Evolutionary conservation across 768 basidiomycete genomes (phyloP).

Genomic region (Pisolithus microcarpus): DNA sequence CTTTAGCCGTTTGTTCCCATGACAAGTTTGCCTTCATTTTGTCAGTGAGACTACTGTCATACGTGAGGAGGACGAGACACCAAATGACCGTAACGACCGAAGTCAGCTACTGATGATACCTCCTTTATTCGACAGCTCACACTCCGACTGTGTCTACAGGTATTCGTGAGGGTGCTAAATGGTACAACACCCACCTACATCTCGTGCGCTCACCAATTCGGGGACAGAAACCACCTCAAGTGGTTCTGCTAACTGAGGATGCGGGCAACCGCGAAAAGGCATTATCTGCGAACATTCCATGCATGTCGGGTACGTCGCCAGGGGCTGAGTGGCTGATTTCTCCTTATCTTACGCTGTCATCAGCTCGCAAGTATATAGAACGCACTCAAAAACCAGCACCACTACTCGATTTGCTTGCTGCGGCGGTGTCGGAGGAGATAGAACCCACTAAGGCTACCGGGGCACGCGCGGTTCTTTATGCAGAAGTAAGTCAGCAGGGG

Average conservation of each 20-base stretch:
- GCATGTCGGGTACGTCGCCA: constrained; percentile 48
- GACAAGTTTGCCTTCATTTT: background rate
- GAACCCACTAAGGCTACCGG: constrained; percentile 54
- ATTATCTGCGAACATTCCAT: constrained; percentile 50
- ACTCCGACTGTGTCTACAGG: constrained; percentile 37
- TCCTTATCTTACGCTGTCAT: background rate
- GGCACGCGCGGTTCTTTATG: constrained; percentile 58
- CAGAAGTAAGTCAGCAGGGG: constrained; percentile 46
- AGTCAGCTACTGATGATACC: constrained; percentile 37
- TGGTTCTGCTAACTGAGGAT: constrained; percentile 88
- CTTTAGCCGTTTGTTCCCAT: background rate
- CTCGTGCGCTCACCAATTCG: constrained; percentile 46
- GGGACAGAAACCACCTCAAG: constrained; percentile 43
- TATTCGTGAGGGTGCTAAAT: constrained; percentile 79
- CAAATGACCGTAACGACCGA: constrained; percentile 94
- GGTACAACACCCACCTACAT: constrained; percentile 76
- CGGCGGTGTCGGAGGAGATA: constrained; percentile 52
- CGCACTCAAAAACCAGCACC: constrained; percentile 55
- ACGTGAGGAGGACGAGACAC: constrained; percentile 69
- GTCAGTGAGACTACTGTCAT: constrained; percentile 73
- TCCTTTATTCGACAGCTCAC: background rate
- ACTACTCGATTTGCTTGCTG: constrained; percentile 78
- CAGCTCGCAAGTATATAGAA: constrained; percentile 79
- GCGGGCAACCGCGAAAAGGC: constrained; percentile 76
- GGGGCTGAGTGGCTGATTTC: background rate